These are phyloP conservation scores for Lotmaria passim DNA, from an alignment of 208 protist genomes.

Conservation along the genomic window DNA sequence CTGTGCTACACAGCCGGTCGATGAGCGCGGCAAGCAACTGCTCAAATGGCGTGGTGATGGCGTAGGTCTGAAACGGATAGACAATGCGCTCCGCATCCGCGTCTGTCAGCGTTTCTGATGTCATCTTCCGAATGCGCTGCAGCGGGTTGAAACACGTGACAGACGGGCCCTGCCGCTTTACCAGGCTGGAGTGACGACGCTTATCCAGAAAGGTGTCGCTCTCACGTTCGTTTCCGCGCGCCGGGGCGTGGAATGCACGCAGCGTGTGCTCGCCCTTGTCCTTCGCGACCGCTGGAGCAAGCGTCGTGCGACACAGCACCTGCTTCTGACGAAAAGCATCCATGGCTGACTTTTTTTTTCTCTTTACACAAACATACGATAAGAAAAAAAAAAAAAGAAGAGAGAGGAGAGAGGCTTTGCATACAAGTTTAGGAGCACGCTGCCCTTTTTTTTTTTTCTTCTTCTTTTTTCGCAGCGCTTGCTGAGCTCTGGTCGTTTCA, in stretches of 20 bases:
- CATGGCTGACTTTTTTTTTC: slow-evolving; percentile 2
- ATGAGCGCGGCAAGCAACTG: slow-evolving; percentile 12
- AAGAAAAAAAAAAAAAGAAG: too few relatives aligned
- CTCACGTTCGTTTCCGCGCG: slow-evolving; percentile 20
- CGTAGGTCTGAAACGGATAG: slow-evolving; percentile 40
- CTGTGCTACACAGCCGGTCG: slow-evolving; percentile 6
- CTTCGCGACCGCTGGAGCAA: slow-evolving; percentile 22
- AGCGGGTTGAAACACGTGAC: slow-evolving; percentile 33
- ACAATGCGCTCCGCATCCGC: slow-evolving; percentile 49
- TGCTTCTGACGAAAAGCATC: slow-evolving; percentile 15
- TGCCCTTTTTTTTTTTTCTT: too few relatives aligned
- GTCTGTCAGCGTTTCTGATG: slow-evolving; percentile 51
- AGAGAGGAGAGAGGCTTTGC: too few relatives aligned
- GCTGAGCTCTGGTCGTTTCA: too few relatives aligned
- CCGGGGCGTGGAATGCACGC: slow-evolving; percentile 38
- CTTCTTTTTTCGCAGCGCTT: too few relatives aligned
- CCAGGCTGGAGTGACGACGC: slow-evolving; percentile 2
- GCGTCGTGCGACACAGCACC: slow-evolving; percentile 22
- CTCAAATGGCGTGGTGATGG: slow-evolving; percentile 29
- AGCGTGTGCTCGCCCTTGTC: slow-evolving; percentile 24
- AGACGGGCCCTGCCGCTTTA: slow-evolving; percentile 6
- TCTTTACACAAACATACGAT: too few relatives aligned
- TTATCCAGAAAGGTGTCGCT: background rate
- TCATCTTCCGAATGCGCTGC: slow-evolving; percentile 31
- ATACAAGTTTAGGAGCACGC: too few relatives aligned